These are phyloP conservation scores for Hymenoscyphus occultus DNA, from an alignment of 2,329 filamentous ascomycete species.

Conservation along the genomic window DNA sequence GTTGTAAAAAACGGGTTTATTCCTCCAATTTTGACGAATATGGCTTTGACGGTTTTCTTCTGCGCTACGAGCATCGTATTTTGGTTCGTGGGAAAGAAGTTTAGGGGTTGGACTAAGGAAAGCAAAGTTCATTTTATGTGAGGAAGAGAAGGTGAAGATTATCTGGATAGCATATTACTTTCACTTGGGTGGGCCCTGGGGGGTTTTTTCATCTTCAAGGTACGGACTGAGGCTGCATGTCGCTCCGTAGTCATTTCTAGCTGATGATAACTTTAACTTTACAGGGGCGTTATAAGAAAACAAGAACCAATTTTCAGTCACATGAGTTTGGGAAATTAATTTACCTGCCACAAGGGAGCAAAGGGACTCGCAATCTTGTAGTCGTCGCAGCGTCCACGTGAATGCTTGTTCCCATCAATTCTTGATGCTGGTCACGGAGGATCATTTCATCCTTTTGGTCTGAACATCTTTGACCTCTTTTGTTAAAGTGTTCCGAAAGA, in stretches of 20 bases:
- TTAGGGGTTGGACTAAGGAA: conserved; percentile 53
- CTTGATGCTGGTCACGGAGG: no score
- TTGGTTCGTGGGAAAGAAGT: conserved; percentile 56
- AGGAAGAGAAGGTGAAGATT: conserved; percentile 18
- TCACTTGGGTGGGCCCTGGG: not conserved
- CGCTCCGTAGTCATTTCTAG: no score
- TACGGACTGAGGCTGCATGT: no score
- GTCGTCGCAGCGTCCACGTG: no score
- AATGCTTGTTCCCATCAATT: no score
- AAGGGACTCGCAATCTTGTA: no score
- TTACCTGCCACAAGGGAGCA: no score
- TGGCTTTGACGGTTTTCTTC: conserved; percentile 50
- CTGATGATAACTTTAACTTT: no score
- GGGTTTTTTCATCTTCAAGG: no score
- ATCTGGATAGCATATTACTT: not conserved
- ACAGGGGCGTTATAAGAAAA: no score
- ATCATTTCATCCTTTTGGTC: not conserved
- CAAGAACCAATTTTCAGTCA: no score
- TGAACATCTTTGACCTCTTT: not conserved
- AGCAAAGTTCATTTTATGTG: conserved; percentile 52
- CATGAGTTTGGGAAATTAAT: no score
- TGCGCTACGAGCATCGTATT: conserved; percentile 51
- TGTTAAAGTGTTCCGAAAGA: not conserved
- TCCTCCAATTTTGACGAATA: conserved; percentile 59
- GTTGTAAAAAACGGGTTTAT: conserved; percentile 48